Evolutionary conservation across 768 basidiomycete genomes (phyloP), one percentile per base, ranked within the genome.

Genomic region (Tricholoma saponaceum): DNA sequence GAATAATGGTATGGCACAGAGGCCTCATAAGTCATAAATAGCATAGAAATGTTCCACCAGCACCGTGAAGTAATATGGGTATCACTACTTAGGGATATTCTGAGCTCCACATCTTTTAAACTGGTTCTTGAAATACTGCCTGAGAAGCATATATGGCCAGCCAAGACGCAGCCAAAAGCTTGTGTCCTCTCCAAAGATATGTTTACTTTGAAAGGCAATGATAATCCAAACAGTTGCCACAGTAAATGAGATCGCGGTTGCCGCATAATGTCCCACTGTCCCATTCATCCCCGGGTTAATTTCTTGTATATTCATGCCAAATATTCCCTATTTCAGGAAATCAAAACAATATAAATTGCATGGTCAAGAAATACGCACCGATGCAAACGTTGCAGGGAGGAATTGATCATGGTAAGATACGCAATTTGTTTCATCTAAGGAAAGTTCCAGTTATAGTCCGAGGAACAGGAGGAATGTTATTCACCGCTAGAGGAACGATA

Each of bases 361-460:
- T 14, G 23, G 12, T 23, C 30, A 23, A 23, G 22, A 32, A 20
- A n/a, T 30, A 53, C 76, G 52, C 64, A 79, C 79, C 54, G 82
- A 75, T 18, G 72, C 68, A 55, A 85, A 81, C 10, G 80, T 79
- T 0, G 82, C 81, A 1, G 85, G 85, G 3, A 86, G 69, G 67
- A 86, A 86, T 20, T n/a, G n/a, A 82, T 62, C 82, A 85, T 85
- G 1, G 81, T 81, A 8, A 86, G 71, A 61, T 85, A 85, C 0
- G 83, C 79, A 43, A 86, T 79, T 67, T 85, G 79, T 52, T 78
- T 80, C 80, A 81, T 82, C 74, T 76, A 26, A 35, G 12, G 41
- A 43, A 20, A 18, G n/a, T 10, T 5, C 20, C 20, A 43, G 20
- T 20, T 20, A 20, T 10, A 43, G n/a, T 18, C 20, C 16, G 13